Evolutionary conservation across 148 eudicot genomes (phyloP).

Genomic region (Arctostaphylos glauca): DNA sequence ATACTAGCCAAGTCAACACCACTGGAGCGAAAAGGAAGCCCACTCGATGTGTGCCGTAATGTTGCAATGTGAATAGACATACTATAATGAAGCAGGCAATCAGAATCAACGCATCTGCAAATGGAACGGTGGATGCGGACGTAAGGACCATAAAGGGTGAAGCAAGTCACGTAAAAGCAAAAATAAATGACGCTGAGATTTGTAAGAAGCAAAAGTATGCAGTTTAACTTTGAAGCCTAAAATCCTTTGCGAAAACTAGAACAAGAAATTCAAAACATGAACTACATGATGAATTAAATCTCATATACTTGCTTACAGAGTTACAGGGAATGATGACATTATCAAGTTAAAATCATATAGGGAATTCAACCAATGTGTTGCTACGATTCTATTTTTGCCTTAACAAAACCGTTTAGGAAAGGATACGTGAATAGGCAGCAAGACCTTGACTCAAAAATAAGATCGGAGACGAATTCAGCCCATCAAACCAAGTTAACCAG

Average conservation of each 20-base stretch:
- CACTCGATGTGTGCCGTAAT: conserved; percentile 89
- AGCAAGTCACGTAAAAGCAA: neutral
- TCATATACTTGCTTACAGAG: neutral
- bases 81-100: conserved; percentile 84
- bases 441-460: neutral
- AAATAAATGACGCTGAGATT: neutral
- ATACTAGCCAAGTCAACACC: conserved; percentile 72
- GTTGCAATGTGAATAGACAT: conserved; percentile 86
- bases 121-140: neutral
- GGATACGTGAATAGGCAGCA: neutral
- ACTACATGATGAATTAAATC: neutral
- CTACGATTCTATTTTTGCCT: neutral
- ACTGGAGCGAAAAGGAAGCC: conserved; percentile 86
- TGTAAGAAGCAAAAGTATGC: conserved; percentile 6
- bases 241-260: neutral
- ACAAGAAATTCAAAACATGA: neutral
- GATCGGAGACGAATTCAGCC: neutral
- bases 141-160: conserved; percentile 4
- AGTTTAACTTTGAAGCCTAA: neutral
- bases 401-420: conserved; percentile 2
- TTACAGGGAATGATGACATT: neutral
- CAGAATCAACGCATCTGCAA: conserved; percentile 88
- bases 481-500: neutral
- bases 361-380: neutral
- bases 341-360: neutral